A percentile compares a stretch with the other conserved stretches of the same genome.
phyloP scores from a whole-genome alignment of 805 yeast genomes.

The Metschnikowia matae region DNA sequence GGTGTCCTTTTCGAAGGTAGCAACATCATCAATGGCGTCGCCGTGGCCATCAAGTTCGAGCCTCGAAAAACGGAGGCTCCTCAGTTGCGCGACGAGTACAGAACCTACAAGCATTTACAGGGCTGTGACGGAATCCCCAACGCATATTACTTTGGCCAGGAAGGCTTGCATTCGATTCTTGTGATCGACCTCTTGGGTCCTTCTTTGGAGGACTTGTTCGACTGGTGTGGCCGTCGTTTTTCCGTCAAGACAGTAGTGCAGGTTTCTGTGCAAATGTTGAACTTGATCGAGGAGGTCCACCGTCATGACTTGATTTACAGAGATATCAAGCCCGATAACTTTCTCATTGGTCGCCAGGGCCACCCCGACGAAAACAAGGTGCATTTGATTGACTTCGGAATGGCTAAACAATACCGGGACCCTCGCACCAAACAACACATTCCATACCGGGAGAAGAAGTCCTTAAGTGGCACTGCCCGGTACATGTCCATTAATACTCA shows the following conservation, averaged over 20 bases:
- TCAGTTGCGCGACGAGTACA: constrained; percentile 74
- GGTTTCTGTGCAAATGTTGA: constrained; percentile 74
- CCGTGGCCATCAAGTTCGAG: constrained; percentile 79
- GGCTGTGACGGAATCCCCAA: constrained; percentile 74
- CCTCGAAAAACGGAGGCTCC: constrained; percentile 81
- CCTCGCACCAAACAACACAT: constrained; percentile 77
- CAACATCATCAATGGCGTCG: constrained; percentile 58
- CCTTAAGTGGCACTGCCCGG: constrained; percentile 95
- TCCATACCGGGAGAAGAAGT: constrained; percentile 92
- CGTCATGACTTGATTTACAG: constrained; percentile 73
- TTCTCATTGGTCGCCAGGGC: constrained; percentile 63
- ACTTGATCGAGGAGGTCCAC: constrained; percentile 67
- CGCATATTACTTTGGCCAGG: constrained; percentile 82
- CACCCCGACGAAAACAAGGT: constrained; percentile 60
- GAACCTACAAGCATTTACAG: constrained; percentile 69
- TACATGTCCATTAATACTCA: constrained; percentile 95
- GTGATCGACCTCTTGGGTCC: constrained; percentile 79
- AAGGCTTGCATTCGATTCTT: constrained; percentile 73
- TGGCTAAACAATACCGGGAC: constrained; percentile 83
- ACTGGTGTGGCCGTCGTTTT: constrained; percentile 81
- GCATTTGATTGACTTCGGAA: constrained; percentile 77
- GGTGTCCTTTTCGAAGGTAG: constrained; percentile 82
- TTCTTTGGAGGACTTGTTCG: constrained; percentile 76
- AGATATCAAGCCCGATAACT: constrained; percentile 83
- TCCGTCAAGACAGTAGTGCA: constrained; percentile 69